phyloP scores from a whole-genome alignment of 2,329 filamentous ascomycete species.

The Xylaria sp. region DNA sequence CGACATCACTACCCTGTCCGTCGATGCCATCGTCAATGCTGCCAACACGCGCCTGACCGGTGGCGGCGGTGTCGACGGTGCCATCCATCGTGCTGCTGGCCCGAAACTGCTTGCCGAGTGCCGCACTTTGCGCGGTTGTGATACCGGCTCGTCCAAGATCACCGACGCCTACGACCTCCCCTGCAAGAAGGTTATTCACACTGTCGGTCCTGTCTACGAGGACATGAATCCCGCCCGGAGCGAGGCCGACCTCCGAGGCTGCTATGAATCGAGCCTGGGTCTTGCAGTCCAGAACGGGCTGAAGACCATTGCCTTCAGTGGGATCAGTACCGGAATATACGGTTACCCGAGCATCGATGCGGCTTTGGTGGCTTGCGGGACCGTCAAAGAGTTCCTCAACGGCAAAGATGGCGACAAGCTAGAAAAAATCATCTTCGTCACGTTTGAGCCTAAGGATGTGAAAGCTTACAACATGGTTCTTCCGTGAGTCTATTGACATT shows the following conservation, averaged over 20 bases:
- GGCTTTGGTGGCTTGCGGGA: slow-evolving; percentile 68
- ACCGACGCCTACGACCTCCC: slow-evolving; percentile 78
- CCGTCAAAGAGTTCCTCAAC: slow-evolving; percentile 60
- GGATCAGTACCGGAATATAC: slow-evolving; percentile 87
- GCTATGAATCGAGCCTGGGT: slow-evolving; percentile 73
- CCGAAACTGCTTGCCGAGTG: slow-evolving; percentile 71
- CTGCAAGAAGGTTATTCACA: slow-evolving; percentile 80
- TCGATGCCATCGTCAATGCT: slow-evolving; percentile 91
- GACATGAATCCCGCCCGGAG: slow-evolving; percentile 43
- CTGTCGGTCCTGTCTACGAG: slow-evolving; percentile 82
- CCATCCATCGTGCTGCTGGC: slow-evolving; percentile 85
- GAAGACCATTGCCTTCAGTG: slow-evolving; percentile 78
- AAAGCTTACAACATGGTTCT: slow-evolving; percentile 69
- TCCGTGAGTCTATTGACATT: slow-evolving; percentile 62
- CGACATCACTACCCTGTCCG: slow-evolving; percentile 79
- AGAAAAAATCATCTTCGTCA: slow-evolving; percentile 81
- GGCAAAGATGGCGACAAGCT: slow-evolving; percentile 53
- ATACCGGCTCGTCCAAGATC: slow-evolving; percentile 79
- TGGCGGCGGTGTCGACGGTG: slow-evolving; percentile 88
- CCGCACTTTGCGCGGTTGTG: slow-evolving; percentile 69
- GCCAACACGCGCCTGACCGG: slow-evolving; percentile 79
- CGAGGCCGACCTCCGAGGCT: slow-evolving; percentile 54
- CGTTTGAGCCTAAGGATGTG: slow-evolving; percentile 78
- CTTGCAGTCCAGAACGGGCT: slow-evolving; percentile 70
- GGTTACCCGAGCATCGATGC: slow-evolving; percentile 79